Evolutionary conservation across 805 yeast species (phyloP).

Genomic region (Scheffersomyces ergatensis): DNA sequence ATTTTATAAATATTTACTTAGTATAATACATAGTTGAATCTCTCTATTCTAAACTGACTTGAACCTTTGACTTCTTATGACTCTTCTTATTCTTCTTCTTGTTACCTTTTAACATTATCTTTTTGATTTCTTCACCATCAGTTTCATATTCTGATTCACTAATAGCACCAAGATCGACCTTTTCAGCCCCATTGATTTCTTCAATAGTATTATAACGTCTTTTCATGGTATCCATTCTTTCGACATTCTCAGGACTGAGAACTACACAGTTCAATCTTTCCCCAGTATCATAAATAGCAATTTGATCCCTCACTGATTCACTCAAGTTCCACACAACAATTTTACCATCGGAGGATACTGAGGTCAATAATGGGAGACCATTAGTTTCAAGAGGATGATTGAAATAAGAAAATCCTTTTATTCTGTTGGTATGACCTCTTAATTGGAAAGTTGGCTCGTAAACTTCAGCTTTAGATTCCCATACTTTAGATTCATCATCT

Average conservation of each 20-base stretch:
- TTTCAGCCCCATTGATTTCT: slow-evolving; percentile 12
- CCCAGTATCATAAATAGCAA: slow-evolving; percentile 87
- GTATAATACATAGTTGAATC: not conserved
- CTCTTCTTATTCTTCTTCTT: slow-evolving; percentile 39
- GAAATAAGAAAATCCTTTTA: slow-evolving; percentile 70
- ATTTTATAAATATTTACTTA: not conserved
- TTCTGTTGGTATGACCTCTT: slow-evolving; percentile 81
- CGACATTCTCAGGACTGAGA: slow-evolving; percentile 73
- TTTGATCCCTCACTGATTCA: slow-evolving; percentile 61
- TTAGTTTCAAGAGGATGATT: slow-evolving; percentile 32
- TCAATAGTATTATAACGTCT: slow-evolving; percentile 37
- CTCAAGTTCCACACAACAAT: slow-evolving; percentile 82
- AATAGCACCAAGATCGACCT: slow-evolving; percentile 17
- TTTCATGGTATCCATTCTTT: slow-evolving; percentile 68
- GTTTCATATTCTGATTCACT: slow-evolving; percentile 76
- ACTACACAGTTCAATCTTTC: slow-evolving; percentile 88
- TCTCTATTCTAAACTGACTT: slow-evolving; percentile 53
- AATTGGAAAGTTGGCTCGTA: slow-evolving; percentile 54
- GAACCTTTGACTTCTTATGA: slow-evolving; percentile 33
- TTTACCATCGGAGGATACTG: slow-evolving; percentile 91
- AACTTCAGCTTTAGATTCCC: slow-evolving; percentile 19
- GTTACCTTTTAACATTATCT: slow-evolving; percentile 51
- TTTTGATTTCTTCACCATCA: slow-evolving; percentile 65
- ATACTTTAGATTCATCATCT: slow-evolving; percentile 22
- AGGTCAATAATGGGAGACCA: slow-evolving; percentile 52